Percentiles rank a stretch among this genome's conserved stretches.
Conservation (phyloP, 2,329 filamentous ascomycete species). For the Coniochaeta sp. region DNA sequence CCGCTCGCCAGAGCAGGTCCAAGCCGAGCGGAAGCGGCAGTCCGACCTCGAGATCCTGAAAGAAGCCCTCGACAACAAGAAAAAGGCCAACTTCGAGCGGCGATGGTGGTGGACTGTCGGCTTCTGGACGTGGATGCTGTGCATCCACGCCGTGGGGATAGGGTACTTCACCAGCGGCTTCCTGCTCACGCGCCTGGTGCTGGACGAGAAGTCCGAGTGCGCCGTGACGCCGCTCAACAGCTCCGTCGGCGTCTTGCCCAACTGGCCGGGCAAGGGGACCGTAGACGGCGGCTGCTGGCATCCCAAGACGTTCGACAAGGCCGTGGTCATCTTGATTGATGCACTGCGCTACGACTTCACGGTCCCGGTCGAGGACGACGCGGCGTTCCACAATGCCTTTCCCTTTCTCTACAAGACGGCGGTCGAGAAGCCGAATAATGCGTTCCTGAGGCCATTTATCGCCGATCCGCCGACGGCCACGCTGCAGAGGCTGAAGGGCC, state of each 20-base stretch:
- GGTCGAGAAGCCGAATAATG: slow-evolving; percentile 65
- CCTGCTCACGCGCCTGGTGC: slow-evolving; percentile 75
- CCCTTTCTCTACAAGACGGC: slow-evolving; percentile 83
- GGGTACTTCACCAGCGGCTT: slow-evolving; percentile 94
- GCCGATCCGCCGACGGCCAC: slow-evolving; percentile 94
- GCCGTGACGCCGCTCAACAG: slow-evolving; percentile 57
- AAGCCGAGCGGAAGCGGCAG: slow-evolving; percentile 23
- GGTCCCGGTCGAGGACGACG: slow-evolving; percentile 59
- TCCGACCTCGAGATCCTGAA: slow-evolving; percentile 36
- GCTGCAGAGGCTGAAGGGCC: slow-evolving; percentile 81
- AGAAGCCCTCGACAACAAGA: slow-evolving; percentile 37
- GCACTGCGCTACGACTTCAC: slow-evolving; percentile 96
- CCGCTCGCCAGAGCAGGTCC: slow-evolving; percentile 11
- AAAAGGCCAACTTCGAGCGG: slow-evolving; percentile 42
- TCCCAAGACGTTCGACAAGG: slow-evolving; percentile 85
- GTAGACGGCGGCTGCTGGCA: slow-evolving; percentile 82
- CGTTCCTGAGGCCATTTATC: slow-evolving; percentile 89
- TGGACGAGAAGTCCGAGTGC: slow-evolving; percentile 71
- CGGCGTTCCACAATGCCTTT: slow-evolving; percentile 76
- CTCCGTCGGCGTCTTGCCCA: slow-evolving; percentile 38
- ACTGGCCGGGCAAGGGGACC: slow-evolving; percentile 34
- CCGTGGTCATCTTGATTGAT: slow-evolving; percentile 85
- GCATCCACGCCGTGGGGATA: slow-evolving; percentile 72
- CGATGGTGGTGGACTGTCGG: slow-evolving; percentile 53
- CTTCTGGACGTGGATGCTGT: slow-evolving; percentile 65